Base-by-base conservation (phyloP, 2,329 filamentous ascomycete species). In the Colletotrichum sidae region DNA sequence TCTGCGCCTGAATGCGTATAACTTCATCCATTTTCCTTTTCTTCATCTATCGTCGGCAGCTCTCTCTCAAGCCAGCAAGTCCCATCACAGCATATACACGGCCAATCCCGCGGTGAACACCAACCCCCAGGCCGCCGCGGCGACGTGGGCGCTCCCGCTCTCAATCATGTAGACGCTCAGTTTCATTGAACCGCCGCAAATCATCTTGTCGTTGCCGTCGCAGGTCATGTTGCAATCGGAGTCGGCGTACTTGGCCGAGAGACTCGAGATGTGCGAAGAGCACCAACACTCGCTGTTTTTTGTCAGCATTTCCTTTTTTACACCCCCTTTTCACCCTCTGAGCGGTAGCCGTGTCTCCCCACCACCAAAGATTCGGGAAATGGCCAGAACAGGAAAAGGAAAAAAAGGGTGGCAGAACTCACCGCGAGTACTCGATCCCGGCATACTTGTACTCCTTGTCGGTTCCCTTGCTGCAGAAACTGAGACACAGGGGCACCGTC, bases 251-350 rank as follows among this genome's bases (percentile, higher is more conserved):
- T 80, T 79, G 9, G 71, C 72, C 13, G 84, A 80, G 33, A 86
- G 78, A 8, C 75, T 73, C 8, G 80, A 81, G n/a, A 89, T 70
- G 51, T 77, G 76, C 15, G 81, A 77, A 25, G 83, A 80, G 73
- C 88, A 90, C 81, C 85, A 89, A 79, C 87, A 90, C 76, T 89
- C 86, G 59, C 85, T 86, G 39, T 39, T 55, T 37, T 7, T 7
- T 25, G 25, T 25, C 25, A 25, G 25, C 1, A 25, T 25, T 25
- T 25, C 25, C 15, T 15, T 17, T 25, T 5, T 17, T 3, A 3
- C 17, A 0, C 17, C 17, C 17, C 17, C 25, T 25, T 25, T 25
- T 25, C 25, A 5, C 25, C 25, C 25, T 25, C 25, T 25, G 25
- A 25, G 25, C 25, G 25, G 25, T 25, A 25, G 25, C 25, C 25